Conservation (phyloP, 768 basidiomycete species). For the Lentinula sp. region DNA sequence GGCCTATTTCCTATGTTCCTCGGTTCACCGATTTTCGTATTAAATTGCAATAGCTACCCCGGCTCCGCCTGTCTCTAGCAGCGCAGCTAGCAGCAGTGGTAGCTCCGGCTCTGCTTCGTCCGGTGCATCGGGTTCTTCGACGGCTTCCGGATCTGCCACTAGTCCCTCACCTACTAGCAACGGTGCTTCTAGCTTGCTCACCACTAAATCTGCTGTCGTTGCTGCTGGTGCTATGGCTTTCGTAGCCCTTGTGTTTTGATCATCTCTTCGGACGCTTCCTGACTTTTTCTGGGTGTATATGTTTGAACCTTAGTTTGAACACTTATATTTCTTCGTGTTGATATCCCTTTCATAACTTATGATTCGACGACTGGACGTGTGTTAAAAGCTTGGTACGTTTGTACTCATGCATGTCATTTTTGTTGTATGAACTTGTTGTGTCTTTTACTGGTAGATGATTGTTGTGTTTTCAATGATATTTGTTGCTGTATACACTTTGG, state of each 20-base stretch:
- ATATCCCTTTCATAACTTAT: too few relatives aligned
- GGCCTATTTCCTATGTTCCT: not conserved
- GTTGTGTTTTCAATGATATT: not conserved
- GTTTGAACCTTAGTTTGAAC: not conserved
- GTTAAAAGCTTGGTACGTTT: too few relatives aligned
- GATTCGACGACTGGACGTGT: too few relatives aligned
- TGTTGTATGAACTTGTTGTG: too few relatives aligned
- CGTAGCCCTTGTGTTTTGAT: not conserved
- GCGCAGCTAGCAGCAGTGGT: not conserved
- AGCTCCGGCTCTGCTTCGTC: constrained; percentile 1
- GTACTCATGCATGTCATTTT: too few relatives aligned
- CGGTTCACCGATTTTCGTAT: not conserved
- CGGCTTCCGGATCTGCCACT: not conserved
- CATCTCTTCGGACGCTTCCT: not conserved
- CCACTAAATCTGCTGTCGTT: not conserved
- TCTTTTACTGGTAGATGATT: too few relatives aligned
- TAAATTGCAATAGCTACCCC: not conserved
- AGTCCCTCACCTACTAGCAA: not conserved
- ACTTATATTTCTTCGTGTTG: not conserved
- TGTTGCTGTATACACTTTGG: not conserved
- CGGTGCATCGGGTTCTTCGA: constrained; percentile 1
- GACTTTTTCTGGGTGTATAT: not conserved
- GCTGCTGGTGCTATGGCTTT: not conserved
- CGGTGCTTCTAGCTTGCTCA: not conserved
- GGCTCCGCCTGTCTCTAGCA: not conserved